Evolutionary conservation across 176 grass and related monocot genomes (phyloP), one percentile per base, ranked within the genome.

Genomic region (Dendrocalamus sinicus): DNA sequence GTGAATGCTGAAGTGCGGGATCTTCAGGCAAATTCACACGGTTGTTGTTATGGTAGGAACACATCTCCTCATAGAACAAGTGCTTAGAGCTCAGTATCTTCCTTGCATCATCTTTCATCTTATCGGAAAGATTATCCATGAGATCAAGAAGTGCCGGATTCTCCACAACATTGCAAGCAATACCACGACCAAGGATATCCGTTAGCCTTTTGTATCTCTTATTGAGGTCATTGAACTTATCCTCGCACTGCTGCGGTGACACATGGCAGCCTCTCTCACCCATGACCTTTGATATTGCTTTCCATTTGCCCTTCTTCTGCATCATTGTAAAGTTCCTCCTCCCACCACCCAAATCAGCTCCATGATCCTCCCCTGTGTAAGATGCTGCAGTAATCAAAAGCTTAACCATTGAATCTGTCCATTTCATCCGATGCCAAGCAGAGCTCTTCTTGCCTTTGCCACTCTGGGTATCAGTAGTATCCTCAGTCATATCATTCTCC

Each of bases 261-360:
- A 99, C 97, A 82, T 91, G 83, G 44, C 90, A 99, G 28, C 89
- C 92, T 80, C 92, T 91, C 77, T 94, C 84, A 0, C 81, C 87
- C 93, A 99, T 88, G 76, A 96, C 92, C 60, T 96, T 92, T 0
- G 97, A 99, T 78, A 99, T 94, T 11, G 90, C 90, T 70, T 93
- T 99, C 97, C 97, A 99, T 85, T 99, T 99, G 17, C 97, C 97
- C 61, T 99, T 99, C 79, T 96, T 99, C 86, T 99, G 97, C 81
- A 94, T 89, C 23, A 93, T 69, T 8, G 92, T 40, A 54, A 82
- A 89, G 82, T 85, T 94, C 78, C 88, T 95, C 83, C 65, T 91
- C 22, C 78, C 52, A 41, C 88, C 81, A 24, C 51, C 52, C n/a
- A 77, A 88, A 82, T 96, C 96, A 30, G 84, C 76, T 70, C 83